phyloP scores from a whole-genome alignment of 306 rosid species.

The Vicia faba region DNA sequence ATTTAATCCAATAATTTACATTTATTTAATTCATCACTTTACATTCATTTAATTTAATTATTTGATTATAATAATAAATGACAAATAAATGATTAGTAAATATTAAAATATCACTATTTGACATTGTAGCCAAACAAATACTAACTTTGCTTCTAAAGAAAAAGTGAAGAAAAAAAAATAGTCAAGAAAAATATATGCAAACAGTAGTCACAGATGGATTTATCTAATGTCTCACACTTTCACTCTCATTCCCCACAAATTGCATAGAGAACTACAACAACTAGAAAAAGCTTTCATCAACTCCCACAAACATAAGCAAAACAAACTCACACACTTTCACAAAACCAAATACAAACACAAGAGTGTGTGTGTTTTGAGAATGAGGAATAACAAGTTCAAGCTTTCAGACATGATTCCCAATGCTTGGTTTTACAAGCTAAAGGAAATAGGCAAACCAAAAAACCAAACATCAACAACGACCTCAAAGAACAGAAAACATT shows the following conservation, averaged over 20 bases:
- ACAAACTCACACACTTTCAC: not conserved
- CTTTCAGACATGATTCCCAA: conserved; percentile 84
- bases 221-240: conserved; percentile 17
- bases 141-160: not conserved
- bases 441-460: conserved; percentile 54
- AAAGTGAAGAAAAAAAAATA: not conserved
- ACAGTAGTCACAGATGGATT: conserved; percentile 19
- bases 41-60: too few relatives aligned
- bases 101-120: too few relatives aligned
- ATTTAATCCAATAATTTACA: too few relatives aligned
- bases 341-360: not conserved
- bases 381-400: conserved; percentile 76
- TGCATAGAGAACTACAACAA: conserved; percentile 22
- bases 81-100: too few relatives aligned
- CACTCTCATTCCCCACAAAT: conserved; percentile 23
- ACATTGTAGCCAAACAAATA: too few relatives aligned
- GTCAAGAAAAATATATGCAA: not conserved
- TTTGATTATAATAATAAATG: too few relatives aligned
- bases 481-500: conserved; percentile 33
- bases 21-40: too few relatives aligned
- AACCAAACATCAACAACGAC: conserved; percentile 30
- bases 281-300: conserved; percentile 18
- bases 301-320: conserved; percentile 5
- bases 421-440: conserved; percentile 87
- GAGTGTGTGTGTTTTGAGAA: not conserved